These are phyloP conservation scores for Hypoxylon sp. DNA, from an alignment of 2,329 filamentous ascomycete genomes.

Conservation along the genomic window DNA sequence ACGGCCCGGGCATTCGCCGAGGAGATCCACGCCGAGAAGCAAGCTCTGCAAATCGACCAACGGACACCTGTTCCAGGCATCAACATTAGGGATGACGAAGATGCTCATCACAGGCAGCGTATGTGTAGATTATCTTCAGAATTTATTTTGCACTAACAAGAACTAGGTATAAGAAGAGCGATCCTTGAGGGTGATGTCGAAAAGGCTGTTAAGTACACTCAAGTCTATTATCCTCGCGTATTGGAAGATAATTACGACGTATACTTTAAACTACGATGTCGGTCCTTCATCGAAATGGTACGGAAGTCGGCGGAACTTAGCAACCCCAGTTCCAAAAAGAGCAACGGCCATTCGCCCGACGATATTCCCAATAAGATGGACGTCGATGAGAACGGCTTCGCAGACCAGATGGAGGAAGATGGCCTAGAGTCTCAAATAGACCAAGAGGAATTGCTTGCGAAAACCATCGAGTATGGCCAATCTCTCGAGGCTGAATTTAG, in stretches of 20 bases:
- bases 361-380: conserved; percentile 71
- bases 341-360: conserved; percentile 58
- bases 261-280: conserved; percentile 87
- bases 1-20: conserved; percentile 89
- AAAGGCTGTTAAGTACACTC: conserved; percentile 85
- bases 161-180: conserved; percentile 83
- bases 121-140: conserved; percentile 55
- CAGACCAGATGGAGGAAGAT: conserved; percentile 70
- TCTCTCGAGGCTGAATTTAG: conserved; percentile 83
- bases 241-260: conserved; percentile 85
- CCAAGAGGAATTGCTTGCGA: conserved; percentile 68
- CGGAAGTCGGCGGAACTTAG: conserved; percentile 77
- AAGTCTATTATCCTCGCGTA: conserved; percentile 83
- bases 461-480: conserved; percentile 85
- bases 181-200: conserved; percentile 95
- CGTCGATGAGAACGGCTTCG: conserved; percentile 58
- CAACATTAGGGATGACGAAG: conserved; percentile 83
- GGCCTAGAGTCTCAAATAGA: conserved; percentile 51
- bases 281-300: conserved; percentile 97
- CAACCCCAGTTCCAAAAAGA: conserved; percentile 61
- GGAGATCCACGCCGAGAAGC: conserved; percentile 82
- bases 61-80: conserved; percentile 68
- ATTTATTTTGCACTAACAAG: conserved; percentile 26
- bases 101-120: conserved; percentile 91
- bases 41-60: conserved; percentile 74